Base-by-base conservation (phyloP, 768 basidiomycete species). In the Agrocybe chaxingu region DNA sequence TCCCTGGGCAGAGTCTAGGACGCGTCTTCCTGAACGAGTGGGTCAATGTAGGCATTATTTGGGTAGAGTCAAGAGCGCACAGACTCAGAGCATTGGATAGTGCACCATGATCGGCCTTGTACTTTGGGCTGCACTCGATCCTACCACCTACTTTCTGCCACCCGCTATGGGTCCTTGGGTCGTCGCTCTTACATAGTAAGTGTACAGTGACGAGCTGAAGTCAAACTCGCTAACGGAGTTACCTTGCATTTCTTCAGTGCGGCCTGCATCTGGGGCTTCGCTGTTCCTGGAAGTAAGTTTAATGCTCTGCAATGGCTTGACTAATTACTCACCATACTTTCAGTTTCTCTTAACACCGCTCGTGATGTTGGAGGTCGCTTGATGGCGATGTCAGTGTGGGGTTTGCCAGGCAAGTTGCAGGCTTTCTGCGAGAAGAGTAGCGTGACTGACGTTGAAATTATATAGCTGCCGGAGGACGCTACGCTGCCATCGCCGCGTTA, bases 281-380 rank as follows among this genome's bases (percentile, higher is more conserved):
- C 78, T 4, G 67, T 76, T 2, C 68, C 73, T 33, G 76, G 77
- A 18, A 64, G 82, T 82, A 57, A 60, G 70, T 60, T 33, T 41
- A 4, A 42, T 13, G n/a, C 16, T 16, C 16, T 16, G 24, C 12
- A 38, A 48, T 24, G 12, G 11, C 51, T 33, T 24, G 11, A 30
- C 30, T 11, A 6, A 34, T 36, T 10, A 33, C 24, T 52, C 41
- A n/a, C 13, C 31, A 53, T 33, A 16, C 41, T 40, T 52, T 7
- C 49, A 81, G 77, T 88, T 40, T 73, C 82, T 10, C 71, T 84
- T 32, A 89, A 89, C 63, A 66, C 82, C 3, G 84, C 85, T 29
- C 83, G 86, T 59, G 86, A 88, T 61, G 29, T 89, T 38, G 86
- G 85, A 13, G 81, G 75, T 3, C 79, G 85, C 11, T 53, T 87